Evolutionary conservation across 768 basidiomycete genomes (phyloP), one percentile per base, ranked within the genome.

Genomic region (Suillus variegatus): DNA sequence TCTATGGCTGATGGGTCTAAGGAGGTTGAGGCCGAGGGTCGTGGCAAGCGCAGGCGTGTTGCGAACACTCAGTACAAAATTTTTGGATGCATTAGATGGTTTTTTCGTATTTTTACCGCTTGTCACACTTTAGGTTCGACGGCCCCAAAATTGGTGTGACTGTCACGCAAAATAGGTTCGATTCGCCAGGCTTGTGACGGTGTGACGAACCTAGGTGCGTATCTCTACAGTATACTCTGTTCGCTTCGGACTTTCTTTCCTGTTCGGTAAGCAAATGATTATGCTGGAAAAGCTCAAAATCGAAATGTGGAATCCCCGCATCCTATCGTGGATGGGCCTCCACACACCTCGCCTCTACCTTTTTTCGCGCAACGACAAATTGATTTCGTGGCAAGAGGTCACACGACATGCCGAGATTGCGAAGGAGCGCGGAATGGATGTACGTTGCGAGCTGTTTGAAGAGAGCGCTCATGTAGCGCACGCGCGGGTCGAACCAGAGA

Each of bases 401-500:
- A 66, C 74, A 47, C 54, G 57, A 20, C 75, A 80, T 60, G 70
- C 68, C 0, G 68, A 73, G 28, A 58, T 63, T 4, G 76, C 76
- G 32, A 70, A 64, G 62, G 25, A 52, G 40, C 41, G 20, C 0
- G 77, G 78, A 2, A 61, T 75, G 28, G 57, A 72, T 25, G 75
- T 78, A 6, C 67, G 36, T 13, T 70, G 68, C 20, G 76, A 78
- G 47, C 28, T 72, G 38, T 80, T 76, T 55, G 76, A 75, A 28
- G 68, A 74, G 28, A 81, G 74, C 41, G 68, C 66, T 6, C 79
- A 80, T 57, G 78, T 80, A 4, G 67, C 75, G n/a, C 79, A 80
- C 40, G 69, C 67, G 70, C 74, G 70, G 10, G 10, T 43, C 20
- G 67, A 75, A 58, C 74, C 74, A 25, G 57, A 74, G 47, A 68